These are phyloP conservation scores for Pichia exigua DNA, from an alignment of 805 yeast species.

Conservation along the genomic window DNA sequence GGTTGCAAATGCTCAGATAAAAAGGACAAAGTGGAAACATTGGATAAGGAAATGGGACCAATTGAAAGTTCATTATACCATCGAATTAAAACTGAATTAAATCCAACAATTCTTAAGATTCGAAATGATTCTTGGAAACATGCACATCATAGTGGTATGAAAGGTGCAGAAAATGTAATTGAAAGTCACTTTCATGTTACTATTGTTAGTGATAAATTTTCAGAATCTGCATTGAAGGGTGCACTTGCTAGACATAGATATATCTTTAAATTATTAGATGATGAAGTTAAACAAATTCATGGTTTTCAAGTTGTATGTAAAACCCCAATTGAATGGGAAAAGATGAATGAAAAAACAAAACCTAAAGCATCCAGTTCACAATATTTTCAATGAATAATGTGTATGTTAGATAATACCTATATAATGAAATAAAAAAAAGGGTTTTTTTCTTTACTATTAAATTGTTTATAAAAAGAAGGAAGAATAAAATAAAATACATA, in stretches of 20 bases:
- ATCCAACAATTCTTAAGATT: slow-evolving; percentile 44
- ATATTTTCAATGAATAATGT: background rate
- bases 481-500: background rate
- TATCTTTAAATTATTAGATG: slow-evolving; percentile 59
- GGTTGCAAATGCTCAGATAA: slow-evolving; percentile 10
- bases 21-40: slow-evolving; percentile 19
- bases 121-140: slow-evolving; percentile 83
- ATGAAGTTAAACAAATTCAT: slow-evolving; percentile 72
- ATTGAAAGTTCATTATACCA: slow-evolving; percentile 40
- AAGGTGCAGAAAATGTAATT: slow-evolving; percentile 57
- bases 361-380: background rate
- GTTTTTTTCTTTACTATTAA: background rate
- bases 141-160: slow-evolving; percentile 76
- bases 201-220: slow-evolving; percentile 62
- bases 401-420: background rate
- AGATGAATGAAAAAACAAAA: background rate
- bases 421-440: background rate
- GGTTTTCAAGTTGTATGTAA: slow-evolving; percentile 82
- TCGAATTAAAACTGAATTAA: slow-evolving; percentile 34
- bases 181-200: slow-evolving; percentile 82
- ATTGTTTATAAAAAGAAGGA: background rate
- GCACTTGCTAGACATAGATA: slow-evolving; percentile 73
- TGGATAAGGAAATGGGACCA: slow-evolving; percentile 26
- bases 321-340: slow-evolving; percentile 52
- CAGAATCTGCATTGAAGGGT: slow-evolving; percentile 29